Percentiles rank a stretch among this genome's conserved stretches.
phyloP scores from a whole-genome alignment of 2,329 filamentous ascomycete genomes.

The Curvularia spicifera region DNA sequence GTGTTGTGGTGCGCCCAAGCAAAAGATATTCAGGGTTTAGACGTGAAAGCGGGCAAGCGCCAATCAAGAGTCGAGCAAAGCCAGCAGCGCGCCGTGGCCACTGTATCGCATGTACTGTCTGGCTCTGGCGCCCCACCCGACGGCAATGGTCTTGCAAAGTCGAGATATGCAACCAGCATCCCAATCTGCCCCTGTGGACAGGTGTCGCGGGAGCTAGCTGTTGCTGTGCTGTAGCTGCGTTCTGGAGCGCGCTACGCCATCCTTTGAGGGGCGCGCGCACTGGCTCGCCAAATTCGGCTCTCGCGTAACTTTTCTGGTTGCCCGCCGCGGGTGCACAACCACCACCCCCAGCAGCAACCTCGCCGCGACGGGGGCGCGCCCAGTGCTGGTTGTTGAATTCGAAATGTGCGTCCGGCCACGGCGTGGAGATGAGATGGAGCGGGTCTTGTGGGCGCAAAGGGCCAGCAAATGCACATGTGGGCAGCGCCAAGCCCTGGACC shows the following conservation, averaged over 20 bases:
- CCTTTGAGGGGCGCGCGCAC: neutral
- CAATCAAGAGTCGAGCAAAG: slow-evolving; percentile 15
- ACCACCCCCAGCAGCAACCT: too few relatives aligned
- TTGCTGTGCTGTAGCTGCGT: slow-evolving; percentile 18
- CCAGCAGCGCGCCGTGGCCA: slow-evolving; percentile 10
- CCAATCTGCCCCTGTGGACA: slow-evolving; percentile 19
- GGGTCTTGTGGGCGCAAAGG: slow-evolving; percentile 26
- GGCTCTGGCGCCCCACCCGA: neutral
- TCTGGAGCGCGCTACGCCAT: slow-evolving; percentile 26
- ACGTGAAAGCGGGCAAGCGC: slow-evolving; percentile 36
- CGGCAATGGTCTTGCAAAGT: neutral
- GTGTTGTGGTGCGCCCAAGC: slow-evolving; percentile 29
- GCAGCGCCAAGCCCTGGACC: slow-evolving; percentile 30
- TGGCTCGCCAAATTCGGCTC: slow-evolving; percentile 14
- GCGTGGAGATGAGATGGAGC: neutral
- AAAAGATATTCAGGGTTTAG: slow-evolving; percentile 34
- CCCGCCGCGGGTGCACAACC: too few relatives aligned
- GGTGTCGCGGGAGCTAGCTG: slow-evolving; percentile 32
- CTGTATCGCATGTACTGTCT: neutral
- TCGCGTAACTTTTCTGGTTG: slow-evolving; percentile 23
- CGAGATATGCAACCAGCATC: neutral
- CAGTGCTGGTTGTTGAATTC: neutral
- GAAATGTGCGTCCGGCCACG: too few relatives aligned
- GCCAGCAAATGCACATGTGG: slow-evolving; percentile 42
- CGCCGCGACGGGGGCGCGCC: neutral